These are phyloP conservation scores for Populus ilicifolia DNA, from an alignment of 345 rosid genomes.

Conservation along the genomic window DNA sequence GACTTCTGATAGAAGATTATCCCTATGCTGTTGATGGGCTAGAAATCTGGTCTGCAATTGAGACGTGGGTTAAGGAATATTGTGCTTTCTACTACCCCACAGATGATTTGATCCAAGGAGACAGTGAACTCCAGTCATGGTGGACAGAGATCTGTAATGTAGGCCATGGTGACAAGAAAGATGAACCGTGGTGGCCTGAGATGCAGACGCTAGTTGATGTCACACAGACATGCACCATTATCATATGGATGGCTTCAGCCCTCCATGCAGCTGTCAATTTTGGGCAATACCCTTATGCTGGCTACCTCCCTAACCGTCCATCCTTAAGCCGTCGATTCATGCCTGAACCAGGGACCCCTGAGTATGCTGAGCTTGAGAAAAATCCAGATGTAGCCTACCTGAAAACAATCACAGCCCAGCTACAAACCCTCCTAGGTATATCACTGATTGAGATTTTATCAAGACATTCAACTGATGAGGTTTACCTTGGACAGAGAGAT, in stretches of 20 bases:
- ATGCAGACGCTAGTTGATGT: constrained; percentile 59
- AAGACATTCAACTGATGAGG: constrained; percentile 76
- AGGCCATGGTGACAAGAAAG: constrained; percentile 79
- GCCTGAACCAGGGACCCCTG: constrained; percentile 79
- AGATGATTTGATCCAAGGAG: constrained; percentile 51
- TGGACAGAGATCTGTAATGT: constrained; percentile 64
- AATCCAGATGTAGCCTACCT: constrained; percentile 58
- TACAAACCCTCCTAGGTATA: constrained; percentile 79
- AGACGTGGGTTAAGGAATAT: constrained; percentile 74
- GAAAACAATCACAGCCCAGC: constrained; percentile 83
- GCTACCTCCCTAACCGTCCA: constrained; percentile 92
- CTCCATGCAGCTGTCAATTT: constrained; percentile 95
- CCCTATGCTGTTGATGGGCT: constrained; percentile 93
- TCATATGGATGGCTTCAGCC: constrained; percentile 92
- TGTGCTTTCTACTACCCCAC: constrained; percentile 65
- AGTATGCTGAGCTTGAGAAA: constrained; percentile 52
- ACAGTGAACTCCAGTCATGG: constrained; percentile 80
- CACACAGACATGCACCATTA: constrained; percentile 61
- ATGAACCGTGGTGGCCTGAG: constrained; percentile 77
- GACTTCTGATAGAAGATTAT: constrained; percentile 75
- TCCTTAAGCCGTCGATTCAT: constrained; percentile 83
- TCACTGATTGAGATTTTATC: constrained; percentile 83
- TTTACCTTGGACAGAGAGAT: constrained; percentile 85
- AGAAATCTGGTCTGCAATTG: constrained; percentile 85
- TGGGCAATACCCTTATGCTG: constrained; percentile 94